phyloP scores from a whole-genome alignment of 2,329 filamentous ascomycete species.

The Gaeumannomyces sp. region DNA sequence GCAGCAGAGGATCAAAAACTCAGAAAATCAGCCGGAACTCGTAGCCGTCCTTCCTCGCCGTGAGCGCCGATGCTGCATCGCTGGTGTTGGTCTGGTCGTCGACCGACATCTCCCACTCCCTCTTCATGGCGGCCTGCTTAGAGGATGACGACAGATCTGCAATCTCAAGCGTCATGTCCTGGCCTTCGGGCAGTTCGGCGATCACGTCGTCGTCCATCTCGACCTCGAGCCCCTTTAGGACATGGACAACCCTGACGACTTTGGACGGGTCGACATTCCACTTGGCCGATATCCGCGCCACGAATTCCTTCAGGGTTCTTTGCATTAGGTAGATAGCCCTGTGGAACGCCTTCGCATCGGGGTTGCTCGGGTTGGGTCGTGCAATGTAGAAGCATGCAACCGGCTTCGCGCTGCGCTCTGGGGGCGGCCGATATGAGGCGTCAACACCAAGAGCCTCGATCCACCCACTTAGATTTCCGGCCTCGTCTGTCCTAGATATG shows the following conservation, averaged over 20 bases:
- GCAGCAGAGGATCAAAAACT: constrained; percentile 13
- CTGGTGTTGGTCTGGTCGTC: constrained; percentile 35
- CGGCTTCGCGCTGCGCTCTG: constrained; percentile 61
- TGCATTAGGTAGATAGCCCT: constrained; percentile 80
- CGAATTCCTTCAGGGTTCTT: constrained; percentile 69
- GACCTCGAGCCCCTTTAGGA: constrained; percentile 73
- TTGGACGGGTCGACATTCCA: constrained; percentile 70
- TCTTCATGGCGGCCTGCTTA: constrained; percentile 35
- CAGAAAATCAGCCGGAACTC: constrained; percentile 43
- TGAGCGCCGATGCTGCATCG: constrained; percentile 27
- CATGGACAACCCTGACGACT: constrained; percentile 64
- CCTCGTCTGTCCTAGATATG: constrained; percentile 48
- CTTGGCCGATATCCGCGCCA: constrained; percentile 67
- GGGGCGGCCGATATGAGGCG: constrained; percentile 70
- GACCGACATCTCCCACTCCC: constrained; percentile 57
- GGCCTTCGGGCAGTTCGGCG: constrained; percentile 75
- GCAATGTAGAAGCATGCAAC: constrained; percentile 86
- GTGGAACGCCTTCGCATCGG: constrained; percentile 59
- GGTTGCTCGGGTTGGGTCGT: constrained; percentile 43
- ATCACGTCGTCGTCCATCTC: constrained; percentile 89
- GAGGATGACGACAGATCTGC: constrained; percentile 28
- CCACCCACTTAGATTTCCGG: constrained; percentile 68
- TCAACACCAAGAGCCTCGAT: constrained; percentile 94
- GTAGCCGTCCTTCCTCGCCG: constrained; percentile 27
- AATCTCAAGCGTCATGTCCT: constrained; percentile 80